Evolutionary conservation across 179 eudicot genomes (phyloP).

Genomic region (Amaranthus tricolor): DNA sequence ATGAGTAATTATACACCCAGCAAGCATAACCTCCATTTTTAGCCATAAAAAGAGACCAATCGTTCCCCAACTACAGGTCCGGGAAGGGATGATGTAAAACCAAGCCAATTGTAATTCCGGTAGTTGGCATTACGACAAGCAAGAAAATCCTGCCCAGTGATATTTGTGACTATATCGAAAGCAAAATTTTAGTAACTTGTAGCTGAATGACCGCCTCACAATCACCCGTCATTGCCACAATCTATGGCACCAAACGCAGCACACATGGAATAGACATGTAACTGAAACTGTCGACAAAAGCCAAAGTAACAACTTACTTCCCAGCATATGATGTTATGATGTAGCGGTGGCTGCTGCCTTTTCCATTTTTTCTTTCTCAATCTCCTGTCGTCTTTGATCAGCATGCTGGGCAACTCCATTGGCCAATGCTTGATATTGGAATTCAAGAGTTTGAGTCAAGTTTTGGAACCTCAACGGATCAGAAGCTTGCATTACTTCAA

Average conservation of each 20-base stretch:
- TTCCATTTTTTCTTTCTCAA: conserved; percentile 81
- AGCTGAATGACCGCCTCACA: neutral
- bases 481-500: conserved; percentile 75
- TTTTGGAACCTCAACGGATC: conserved; percentile 80
- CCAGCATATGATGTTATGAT: conserved; percentile 14
- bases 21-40: conserved; percentile 14
- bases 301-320: neutral
- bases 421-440: conserved; percentile 84
- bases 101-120: neutral
- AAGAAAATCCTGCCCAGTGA: neutral
- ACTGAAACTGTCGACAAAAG: neutral
- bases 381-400: conserved; percentile 71
- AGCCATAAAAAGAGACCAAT: conserved; percentile 21
- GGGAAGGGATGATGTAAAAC: conserved; percentile 5
- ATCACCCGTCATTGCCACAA: neutral
- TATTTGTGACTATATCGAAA: neutral
- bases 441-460: conserved; percentile 73
- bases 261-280: conserved; percentile 16
- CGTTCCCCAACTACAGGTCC: conserved; percentile 16
- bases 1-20: conserved; percentile 20
- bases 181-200: neutral
- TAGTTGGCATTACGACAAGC: neutral
- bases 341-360: conserved; percentile 50
- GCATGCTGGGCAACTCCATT: conserved; percentile 94
- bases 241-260: conserved; percentile 3